phyloP scores from a whole-genome alignment of 805 yeast genomes.

The Huiozyma sinensis region DNA sequence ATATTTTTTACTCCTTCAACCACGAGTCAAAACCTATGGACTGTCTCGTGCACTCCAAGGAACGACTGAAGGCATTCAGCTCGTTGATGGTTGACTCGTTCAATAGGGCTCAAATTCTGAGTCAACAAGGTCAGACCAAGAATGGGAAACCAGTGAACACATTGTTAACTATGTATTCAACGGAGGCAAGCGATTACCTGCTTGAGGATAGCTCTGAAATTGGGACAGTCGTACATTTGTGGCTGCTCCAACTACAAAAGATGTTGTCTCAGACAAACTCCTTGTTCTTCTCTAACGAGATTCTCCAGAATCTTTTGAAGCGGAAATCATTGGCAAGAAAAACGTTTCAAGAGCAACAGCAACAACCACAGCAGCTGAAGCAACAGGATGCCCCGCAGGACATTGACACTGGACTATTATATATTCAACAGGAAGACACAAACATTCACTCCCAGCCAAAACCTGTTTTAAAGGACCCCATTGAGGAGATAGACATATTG shows the following conservation, averaged over 20 bases:
- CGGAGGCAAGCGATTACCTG: not conserved
- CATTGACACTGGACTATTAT: not conserved
- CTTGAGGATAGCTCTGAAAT: conserved; percentile 9
- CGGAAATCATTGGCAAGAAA: conserved; percentile 12
- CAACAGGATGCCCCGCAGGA: not conserved
- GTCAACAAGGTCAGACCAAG: not conserved
- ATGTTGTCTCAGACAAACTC: conserved; percentile 19
- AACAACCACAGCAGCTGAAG: not conserved
- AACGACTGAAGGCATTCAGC: conserved; percentile 16
- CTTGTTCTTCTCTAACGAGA: conserved; percentile 19
- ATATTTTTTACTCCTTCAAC: conserved; percentile 20
- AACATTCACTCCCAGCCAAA: not conserved
- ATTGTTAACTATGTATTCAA: not conserved
- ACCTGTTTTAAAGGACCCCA: conserved; percentile 3
- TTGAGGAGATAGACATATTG: conserved; percentile 20
- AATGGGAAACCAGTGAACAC: not conserved
- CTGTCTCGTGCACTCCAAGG: conserved; percentile 11
- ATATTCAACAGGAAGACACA: not conserved
- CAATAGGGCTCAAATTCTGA: conserved; percentile 6
- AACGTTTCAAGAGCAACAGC: conserved; percentile 1
- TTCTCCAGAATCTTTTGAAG: conserved; percentile 12
- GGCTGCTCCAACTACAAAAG: conserved; percentile 19
- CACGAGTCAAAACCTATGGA: conserved; percentile 14
- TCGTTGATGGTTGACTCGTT: conserved; percentile 14
- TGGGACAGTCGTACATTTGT: conserved; percentile 16